Percentiles rank a stretch among this genome's conserved stretches.
These are phyloP conservation scores for Manihot esculenta DNA, from an alignment of 441 rosid genomes.

Conservation along the genomic window DNA sequence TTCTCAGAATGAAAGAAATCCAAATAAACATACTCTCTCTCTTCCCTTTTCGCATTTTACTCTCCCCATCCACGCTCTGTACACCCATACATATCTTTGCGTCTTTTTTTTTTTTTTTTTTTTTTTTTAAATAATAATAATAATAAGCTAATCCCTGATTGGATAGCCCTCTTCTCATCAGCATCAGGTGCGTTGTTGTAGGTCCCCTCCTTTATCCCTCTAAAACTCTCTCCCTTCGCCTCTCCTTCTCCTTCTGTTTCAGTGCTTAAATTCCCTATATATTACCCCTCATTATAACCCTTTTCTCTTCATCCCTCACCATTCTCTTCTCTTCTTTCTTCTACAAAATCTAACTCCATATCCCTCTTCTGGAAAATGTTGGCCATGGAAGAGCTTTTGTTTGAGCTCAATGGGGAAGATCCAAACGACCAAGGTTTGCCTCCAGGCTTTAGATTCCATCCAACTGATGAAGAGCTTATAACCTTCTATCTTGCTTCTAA, in stretches of 20 bases:
- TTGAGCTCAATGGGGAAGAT: conserved; percentile 62
- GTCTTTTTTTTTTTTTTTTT: no score
- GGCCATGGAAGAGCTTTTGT: conserved; percentile 64
- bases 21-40: no score
- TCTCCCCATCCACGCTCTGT: not conserved
- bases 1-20: no score
- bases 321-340: not conserved
- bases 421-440: conserved; percentile 69
- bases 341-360: no score
- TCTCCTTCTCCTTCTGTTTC: conserved; percentile 24
- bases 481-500: conserved; percentile 91
- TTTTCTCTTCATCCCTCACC: conserved; percentile 16
- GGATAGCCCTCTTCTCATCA: not conserved
- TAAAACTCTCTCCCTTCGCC: not conserved
- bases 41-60: not conserved
- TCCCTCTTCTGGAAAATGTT: conserved; percentile 31
- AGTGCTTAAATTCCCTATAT: conserved; percentile 36
- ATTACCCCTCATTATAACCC: conserved; percentile 22
- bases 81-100: not conserved
- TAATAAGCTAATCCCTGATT: no score
- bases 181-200: conserved; percentile 12
- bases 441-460: conserved; percentile 96
- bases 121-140: no score
- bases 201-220: conserved; percentile 3
- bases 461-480: conserved; percentile 93